Evolutionary conservation across 805 yeast genomes (phyloP), one percentile per base, ranked within the genome.

Genomic region (Tetrapisispora nanseiensis): DNA sequence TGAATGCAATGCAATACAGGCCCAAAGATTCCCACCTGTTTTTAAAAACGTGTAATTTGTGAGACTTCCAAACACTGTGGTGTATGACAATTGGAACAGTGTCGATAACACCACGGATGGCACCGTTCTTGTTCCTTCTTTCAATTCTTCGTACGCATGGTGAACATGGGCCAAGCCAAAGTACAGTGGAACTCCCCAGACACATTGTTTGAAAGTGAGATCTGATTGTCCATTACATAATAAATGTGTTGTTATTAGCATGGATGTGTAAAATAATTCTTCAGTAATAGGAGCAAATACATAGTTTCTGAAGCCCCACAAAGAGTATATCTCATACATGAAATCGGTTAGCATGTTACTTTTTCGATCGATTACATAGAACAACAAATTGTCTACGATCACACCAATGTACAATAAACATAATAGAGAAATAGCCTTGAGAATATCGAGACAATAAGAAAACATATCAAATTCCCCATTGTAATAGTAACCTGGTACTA

Each of bases 81-180:
- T 62, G 41, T 62, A 62, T 6, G 43, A 18, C 18, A 55, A 39
- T 41, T 62, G 67, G 24, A 55, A 44, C 1, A 47, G 4, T 6
- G 59, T 46, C 30, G 44, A 53, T 7, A 52, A 29, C 2, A 51
- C 2, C 13, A 62, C 51, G 5, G 51, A 46, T 3, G 42, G 19
- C 5, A 47, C 7, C 2, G 49, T 38, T 13, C 50, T 37, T 5
- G 44, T 38, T 1, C 61, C 60, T 13, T 39, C 28, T 6, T 46
- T 43, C 19, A 46, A 48, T 33, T 48, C 32, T 38, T 59, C 64
- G 40, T 52, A 59, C 0, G 57, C 65, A 42, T 62, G 67, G 39
- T 62, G 67, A 8, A 52, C 38, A 42, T 62, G 67, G 0, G 67
- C 66, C 4, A 61, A 34, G 5, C 66, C 66, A 39, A 62, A 62